Evolutionary conservation across 2,329 filamentous ascomycete genomes (phyloP), one percentile per base, ranked within the genome.

Genomic region (Nectriaceae sp.): DNA sequence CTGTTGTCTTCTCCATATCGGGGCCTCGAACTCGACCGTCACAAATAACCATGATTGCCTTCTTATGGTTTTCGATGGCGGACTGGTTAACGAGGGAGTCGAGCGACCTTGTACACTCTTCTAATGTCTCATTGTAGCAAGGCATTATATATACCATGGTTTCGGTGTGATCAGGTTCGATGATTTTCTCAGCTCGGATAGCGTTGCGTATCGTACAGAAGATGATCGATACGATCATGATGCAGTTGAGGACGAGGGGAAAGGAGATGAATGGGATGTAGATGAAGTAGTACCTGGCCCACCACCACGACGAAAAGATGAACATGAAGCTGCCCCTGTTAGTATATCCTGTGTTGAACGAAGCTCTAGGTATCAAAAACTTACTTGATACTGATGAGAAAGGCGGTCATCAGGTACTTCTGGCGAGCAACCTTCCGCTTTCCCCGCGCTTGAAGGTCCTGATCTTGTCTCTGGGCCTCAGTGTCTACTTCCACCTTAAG

Each of bases 101-200:
- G 61, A 71, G 56, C 0, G 59, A 61, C 1, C 44, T 42, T 53
- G 64, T 44, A 63, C 64, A 56, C 49, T 74, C 70, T n/a, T 72
- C 67, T 3, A 62, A 47, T 0, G 65, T 72, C 51, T 75, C 71
- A 42, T 74, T 74, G 54, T 74, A 74, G 57, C 72, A 75, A 16
- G 70, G 70, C 44, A 74, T 62, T 11, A 74, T 53, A 42, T 70
- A 60, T 4, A 73, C 68, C 49, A 73, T 56, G 3, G 60, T 56
- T 44, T 73, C 70, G 0, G 64, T 61, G 3, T 56, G 55, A 5
- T 53, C 54, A 0, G 52, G 50, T 35, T 55, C 50, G 40, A 59
- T 54, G 2, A 45, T 51, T 21, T 50, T 57, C 37, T 60, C 54
- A 2, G 47, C 44, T 15, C 31, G 37, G 3, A 53, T 42, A 6